Percentiles rank a stretch among this genome's conserved stretches.
Conservation (phyloP, 2,329 filamentous ascomycete species). For the Aspergillus sp. region DNA sequence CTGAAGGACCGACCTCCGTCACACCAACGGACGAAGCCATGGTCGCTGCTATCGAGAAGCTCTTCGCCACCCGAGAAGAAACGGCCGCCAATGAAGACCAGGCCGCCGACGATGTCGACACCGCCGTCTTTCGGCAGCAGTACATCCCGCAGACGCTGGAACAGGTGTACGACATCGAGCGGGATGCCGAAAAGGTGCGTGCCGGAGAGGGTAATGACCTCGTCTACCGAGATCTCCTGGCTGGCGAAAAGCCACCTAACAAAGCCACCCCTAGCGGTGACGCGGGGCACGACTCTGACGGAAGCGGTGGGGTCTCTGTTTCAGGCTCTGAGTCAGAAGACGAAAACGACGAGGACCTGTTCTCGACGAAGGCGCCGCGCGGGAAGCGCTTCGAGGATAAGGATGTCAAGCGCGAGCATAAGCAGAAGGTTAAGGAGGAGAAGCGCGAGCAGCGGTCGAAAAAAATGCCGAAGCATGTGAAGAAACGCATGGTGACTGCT, state of each 20-base stretch:
- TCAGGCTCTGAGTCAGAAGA: slow-evolving; percentile 39
- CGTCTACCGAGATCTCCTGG: slow-evolving; percentile 76
- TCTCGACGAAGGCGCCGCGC: slow-evolving; percentile 59
- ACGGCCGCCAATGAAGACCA: slow-evolving; percentile 43
- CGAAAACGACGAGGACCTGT: slow-evolving; percentile 39
- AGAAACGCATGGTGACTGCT: slow-evolving; percentile 51
- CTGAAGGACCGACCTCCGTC: slow-evolving; percentile 39
- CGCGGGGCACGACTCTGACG: slow-evolving; percentile 25
- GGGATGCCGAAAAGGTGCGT: slow-evolving; percentile 69
- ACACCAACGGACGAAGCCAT: slow-evolving; percentile 46
- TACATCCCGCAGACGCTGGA: slow-evolving; percentile 95
- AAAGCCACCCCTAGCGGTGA: slow-evolving; percentile 27
- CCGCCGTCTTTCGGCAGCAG: slow-evolving; percentile 88
- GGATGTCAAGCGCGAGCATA: slow-evolving; percentile 79
- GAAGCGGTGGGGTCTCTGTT: slow-evolving; percentile 26
- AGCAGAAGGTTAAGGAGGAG: slow-evolving; percentile 84
- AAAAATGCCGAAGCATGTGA: slow-evolving; percentile 93
- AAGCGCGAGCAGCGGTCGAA: slow-evolving; percentile 87
- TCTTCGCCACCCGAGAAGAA: slow-evolving; percentile 52
- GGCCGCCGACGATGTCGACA: slow-evolving; percentile 56
- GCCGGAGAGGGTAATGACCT: slow-evolving; percentile 66
- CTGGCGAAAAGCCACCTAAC: slow-evolving; percentile 44
- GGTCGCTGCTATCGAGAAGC: slow-evolving; percentile 51
- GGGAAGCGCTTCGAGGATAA: slow-evolving; percentile 87
- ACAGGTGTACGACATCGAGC: slow-evolving; percentile 92